These are phyloP conservation scores for Phytophthora idaei DNA, from an alignment of 352 stramenopile genomes.

Conservation along the genomic window DNA sequence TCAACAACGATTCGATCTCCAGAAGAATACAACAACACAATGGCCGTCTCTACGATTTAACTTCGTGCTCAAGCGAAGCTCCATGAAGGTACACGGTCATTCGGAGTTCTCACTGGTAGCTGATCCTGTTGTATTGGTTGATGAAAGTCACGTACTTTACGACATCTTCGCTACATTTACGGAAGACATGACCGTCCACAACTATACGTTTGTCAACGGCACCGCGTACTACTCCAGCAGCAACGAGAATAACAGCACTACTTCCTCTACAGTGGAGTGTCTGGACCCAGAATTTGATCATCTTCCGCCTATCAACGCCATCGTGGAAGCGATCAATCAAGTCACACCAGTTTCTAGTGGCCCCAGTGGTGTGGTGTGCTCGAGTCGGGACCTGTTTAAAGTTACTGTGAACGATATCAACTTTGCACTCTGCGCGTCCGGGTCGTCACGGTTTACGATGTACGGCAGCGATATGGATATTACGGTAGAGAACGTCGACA, in stretches of 20 bases:
- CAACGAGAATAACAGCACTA: neutral
- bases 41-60: conserved; percentile 33
- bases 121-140: conserved; percentile 18
- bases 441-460: conserved; percentile 5
- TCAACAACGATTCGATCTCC: neutral
- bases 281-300: conserved; percentile 1
- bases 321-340: conserved; percentile 3
- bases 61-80: conserved; percentile 36
- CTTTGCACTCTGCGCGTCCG: conserved; percentile 10
- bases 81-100: conserved; percentile 33
- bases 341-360: neutral
- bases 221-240: conserved; percentile 1
- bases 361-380: conserved; percentile 3
- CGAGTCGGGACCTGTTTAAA: neutral
- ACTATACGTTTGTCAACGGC: conserved; percentile 32
- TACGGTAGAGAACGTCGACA: conserved; percentile 2
- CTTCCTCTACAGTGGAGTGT: neutral
- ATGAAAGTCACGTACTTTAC: conserved; percentile 23
- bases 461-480: conserved; percentile 23
- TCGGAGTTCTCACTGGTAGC: conserved; percentile 24
- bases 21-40: conserved; percentile 5
- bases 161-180: conserved; percentile 22
- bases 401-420: conserved; percentile 11
- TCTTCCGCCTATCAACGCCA: conserved; percentile 11
- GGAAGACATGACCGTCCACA: conserved; percentile 18